A percentile compares a stretch with the other conserved stretches of the same genome.
These are phyloP conservation scores for Ustilago curta DNA, from an alignment of 1,284 basidiomycete genomes.

Conservation along the genomic window DNA sequence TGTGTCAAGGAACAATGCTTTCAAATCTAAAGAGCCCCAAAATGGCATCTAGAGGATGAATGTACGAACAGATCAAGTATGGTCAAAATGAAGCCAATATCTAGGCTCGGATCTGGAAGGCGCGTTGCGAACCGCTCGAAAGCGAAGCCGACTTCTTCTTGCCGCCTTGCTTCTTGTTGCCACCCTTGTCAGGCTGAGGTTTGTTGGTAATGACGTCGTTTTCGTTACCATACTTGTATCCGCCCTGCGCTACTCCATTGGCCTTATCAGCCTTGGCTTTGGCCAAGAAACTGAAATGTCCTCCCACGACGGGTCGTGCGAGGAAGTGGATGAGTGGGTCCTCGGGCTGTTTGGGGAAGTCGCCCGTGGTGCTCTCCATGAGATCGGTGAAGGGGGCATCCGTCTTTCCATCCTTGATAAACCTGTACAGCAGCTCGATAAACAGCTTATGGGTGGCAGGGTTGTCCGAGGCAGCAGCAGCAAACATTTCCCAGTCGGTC, in stretches of 20 bases:
- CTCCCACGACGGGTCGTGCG: conserved; percentile 68
- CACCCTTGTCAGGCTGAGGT: conserved; percentile 14
- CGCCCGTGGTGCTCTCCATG: conserved; percentile 61
- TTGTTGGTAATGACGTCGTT: conserved; percentile 41
- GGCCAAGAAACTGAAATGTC: conserved; percentile 69
- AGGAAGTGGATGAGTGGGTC: conserved; percentile 68
- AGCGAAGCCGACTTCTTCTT: conserved; percentile 29
- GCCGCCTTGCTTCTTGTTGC: conserved; percentile 14
- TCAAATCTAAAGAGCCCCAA: background rate
- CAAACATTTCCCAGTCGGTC: conserved; percentile 70
- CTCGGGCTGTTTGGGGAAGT: conserved; percentile 42
- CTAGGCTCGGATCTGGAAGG: conserved; percentile 26
- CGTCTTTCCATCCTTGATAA: conserved; percentile 62
- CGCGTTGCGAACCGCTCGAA: conserved; percentile 43
- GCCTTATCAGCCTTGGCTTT: conserved; percentile 65
- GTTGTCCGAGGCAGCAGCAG: conserved; percentile 60
- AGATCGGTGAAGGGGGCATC: conserved; percentile 69
- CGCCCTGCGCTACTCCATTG: conserved; percentile 52
- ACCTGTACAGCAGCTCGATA: conserved; percentile 62
- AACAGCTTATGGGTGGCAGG: conserved; percentile 61
- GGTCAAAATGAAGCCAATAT: background rate
- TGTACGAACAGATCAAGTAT: background rate
- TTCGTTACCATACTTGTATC: conserved; percentile 41
- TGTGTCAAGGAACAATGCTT: background rate
- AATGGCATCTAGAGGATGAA: conserved; percentile 3